Base-by-base conservation (phyloP, 2,329 filamentous ascomycete species). In the Aureobasidium sp. region DNA sequence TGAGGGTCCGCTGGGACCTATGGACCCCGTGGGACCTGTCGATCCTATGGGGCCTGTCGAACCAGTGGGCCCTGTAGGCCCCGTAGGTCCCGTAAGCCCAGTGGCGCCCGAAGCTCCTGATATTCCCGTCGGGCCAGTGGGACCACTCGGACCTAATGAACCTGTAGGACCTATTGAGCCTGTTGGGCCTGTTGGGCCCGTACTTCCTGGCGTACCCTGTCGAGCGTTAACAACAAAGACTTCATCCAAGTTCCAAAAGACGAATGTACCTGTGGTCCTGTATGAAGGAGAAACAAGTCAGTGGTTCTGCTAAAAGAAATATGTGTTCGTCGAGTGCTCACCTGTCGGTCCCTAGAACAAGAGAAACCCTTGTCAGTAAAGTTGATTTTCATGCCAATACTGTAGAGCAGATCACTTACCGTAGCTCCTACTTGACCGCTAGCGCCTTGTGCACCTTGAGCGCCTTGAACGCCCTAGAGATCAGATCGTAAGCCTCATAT, bases 21-120 rank as follows among this genome's bases (percentile, higher is more conserved):
- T 15, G 15, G 45, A 4, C 39, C 59, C 47, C 9, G 29, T 60
- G 3, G n/a, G 44, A n/a, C 59, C 59, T 41, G 27, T 61, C 3
- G 31, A 7, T 27, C 62, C 64, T n/a, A 27, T 48, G 4, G 63
- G 34, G 1, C 64, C 64, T 15, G 34, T 45, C 9, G 48, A 20
- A 25, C 64, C 64, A 15, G 20, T 52, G 2, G 25, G 64, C 61
- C 59, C 69, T 61, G 37, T 66, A 29, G 44, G 34, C 17, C 52
- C 64, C 61, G 45, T 55, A 7, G 25, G 14, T 2, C 51, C 51
- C 9, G 20, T 20, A 34, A 27, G 2, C 1, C 47, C 44, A 9
- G 25, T 6, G 8, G n/a, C 22, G 1, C 44, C 41, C 4, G 41
- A 5, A 9, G 41, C 7, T 4, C 41, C 41, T 42, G 39, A 20